These are phyloP conservation scores for Pascua sp. DNA, from an alignment of 1,284 basidiomycete species.

Conservation along the genomic window DNA sequence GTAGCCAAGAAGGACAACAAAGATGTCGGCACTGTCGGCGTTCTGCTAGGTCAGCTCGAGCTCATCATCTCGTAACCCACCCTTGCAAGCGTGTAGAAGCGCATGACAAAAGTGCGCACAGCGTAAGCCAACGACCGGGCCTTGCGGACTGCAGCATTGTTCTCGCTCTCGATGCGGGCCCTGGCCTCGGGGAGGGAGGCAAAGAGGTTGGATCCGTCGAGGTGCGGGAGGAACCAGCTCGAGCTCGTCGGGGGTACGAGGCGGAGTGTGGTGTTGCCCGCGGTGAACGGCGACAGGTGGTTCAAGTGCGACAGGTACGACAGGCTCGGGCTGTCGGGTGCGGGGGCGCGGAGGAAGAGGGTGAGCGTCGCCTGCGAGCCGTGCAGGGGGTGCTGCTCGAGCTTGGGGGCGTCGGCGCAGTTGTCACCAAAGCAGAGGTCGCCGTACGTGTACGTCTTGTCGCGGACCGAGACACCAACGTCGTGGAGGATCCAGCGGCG, in stretches of 20 bases:
- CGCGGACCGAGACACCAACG: conserved; percentile 33
- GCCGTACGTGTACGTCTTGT: conserved; percentile 36
- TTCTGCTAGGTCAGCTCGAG: conserved; percentile 55
- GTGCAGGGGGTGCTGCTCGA: conserved; percentile 39
- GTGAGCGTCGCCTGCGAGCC: conserved; percentile 38
- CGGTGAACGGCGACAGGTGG: conserved; percentile 49
- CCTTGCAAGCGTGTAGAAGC: conserved; percentile 84
- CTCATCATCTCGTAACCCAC: conserved; percentile 50
- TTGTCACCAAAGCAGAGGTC: conserved; percentile 38
- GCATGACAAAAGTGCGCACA: conserved; percentile 67
- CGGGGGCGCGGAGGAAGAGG: conserved; percentile 38
- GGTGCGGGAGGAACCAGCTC: conserved; percentile 41
- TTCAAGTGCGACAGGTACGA: conserved; percentile 53
- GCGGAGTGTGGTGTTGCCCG: conserved; percentile 35
- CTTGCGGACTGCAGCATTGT: conserved; percentile 64
- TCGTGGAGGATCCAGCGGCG: conserved; percentile 40
- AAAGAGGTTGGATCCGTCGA: conserved; percentile 41
- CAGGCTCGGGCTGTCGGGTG: conserved; percentile 57
- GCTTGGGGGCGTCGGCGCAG: conserved; percentile 22
- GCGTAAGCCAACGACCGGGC: conserved; percentile 85
- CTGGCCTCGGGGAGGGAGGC: conserved; percentile 27
- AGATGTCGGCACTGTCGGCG: conserved; percentile 92
- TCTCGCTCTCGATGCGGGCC: conserved; percentile 47
- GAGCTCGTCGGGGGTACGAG: conserved; percentile 18
- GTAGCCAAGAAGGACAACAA: conserved; percentile 93